Percentiles rank a stretch among this genome's conserved stretches.
Evolutionary conservation across 768 basidiomycete species (phyloP).

Genomic region (Hypholoma fasciculare): DNA sequence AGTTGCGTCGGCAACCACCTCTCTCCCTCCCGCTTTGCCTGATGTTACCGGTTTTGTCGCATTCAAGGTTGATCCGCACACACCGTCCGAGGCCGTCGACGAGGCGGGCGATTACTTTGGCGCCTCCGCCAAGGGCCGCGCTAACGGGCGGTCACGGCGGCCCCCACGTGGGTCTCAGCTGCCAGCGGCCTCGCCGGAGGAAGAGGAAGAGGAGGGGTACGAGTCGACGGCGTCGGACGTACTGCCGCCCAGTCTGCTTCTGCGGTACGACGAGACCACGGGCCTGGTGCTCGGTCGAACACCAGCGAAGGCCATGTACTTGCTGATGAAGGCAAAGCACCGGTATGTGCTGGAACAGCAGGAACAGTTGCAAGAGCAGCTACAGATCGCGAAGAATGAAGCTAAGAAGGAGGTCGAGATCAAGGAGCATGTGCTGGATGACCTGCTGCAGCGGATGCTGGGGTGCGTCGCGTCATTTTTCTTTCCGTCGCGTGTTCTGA

Average conservation of each 20-base stretch:
- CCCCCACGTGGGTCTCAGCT: conserved; percentile 12
- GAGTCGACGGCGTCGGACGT: conserved; percentile 39
- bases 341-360: conserved; percentile 69
- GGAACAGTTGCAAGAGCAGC: conserved; percentile 62
- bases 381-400: conserved; percentile 55
- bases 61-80: conserved; percentile 62
- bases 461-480: conserved; percentile 18
- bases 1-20: conserved; percentile 20
- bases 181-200: conserved; percentile 20
- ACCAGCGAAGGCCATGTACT: conserved; percentile 72
- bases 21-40: conserved; percentile 24
- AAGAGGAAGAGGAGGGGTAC: conserved; percentile 39
- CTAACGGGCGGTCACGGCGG: conserved; percentile 20
- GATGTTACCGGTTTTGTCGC: conserved; percentile 46
- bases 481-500: neutral
- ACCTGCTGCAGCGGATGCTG: conserved; percentile 26
- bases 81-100: conserved; percentile 38
- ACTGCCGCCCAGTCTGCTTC: conserved; percentile 54
- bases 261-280: conserved; percentile 53
- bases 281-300: conserved; percentile 69
- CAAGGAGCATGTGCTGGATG: conserved; percentile 66
- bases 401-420: conserved; percentile 50
- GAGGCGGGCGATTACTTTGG: conserved; percentile 25
- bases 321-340: conserved; percentile 75
- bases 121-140: conserved; percentile 5